Conservation (phyloP, 345 rosid genomes). For the Gossypium bickii region DNA sequence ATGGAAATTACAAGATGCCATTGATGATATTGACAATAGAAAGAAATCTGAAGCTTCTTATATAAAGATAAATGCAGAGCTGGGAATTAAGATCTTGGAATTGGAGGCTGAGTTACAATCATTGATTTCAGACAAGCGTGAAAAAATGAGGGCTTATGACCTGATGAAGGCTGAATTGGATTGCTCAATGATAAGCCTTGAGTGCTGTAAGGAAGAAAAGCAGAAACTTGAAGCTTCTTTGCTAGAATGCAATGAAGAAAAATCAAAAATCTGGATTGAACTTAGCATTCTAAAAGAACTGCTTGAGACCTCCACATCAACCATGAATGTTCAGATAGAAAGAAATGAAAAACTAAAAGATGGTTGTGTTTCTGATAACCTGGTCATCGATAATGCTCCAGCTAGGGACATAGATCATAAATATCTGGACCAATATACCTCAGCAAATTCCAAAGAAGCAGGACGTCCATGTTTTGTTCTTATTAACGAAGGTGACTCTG, state of each 20-base stretch:
- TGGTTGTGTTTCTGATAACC: constrained; percentile 25
- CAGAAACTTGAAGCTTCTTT: constrained; percentile 64
- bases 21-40: constrained; percentile 73
- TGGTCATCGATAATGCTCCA: constrained; percentile 17
- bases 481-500: constrained; percentile 22
- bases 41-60: constrained; percentile 74
- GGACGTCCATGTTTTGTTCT: constrained; percentile 23
- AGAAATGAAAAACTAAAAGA: constrained; percentile 24
- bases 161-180: constrained; percentile 89
- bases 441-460: constrained; percentile 25
- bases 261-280: constrained; percentile 49
- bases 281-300: constrained; percentile 44
- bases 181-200: constrained; percentile 84
- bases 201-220: constrained; percentile 97
- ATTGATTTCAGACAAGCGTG: constrained; percentile 63
- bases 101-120: constrained; percentile 70
- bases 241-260: constrained; percentile 59
- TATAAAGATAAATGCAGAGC: constrained; percentile 73
- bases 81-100: constrained; percentile 62
- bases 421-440: constrained; percentile 20
- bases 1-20: constrained; percentile 87
- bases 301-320: constrained; percentile 34
- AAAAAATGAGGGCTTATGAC: constrained; percentile 62
- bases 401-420: not conserved
- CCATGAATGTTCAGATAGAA: constrained; percentile 18